Evolutionary conservation across 805 yeast species (phyloP), one percentile per base, ranked within the genome.

Genomic region (Komagataella pastoris): DNA sequence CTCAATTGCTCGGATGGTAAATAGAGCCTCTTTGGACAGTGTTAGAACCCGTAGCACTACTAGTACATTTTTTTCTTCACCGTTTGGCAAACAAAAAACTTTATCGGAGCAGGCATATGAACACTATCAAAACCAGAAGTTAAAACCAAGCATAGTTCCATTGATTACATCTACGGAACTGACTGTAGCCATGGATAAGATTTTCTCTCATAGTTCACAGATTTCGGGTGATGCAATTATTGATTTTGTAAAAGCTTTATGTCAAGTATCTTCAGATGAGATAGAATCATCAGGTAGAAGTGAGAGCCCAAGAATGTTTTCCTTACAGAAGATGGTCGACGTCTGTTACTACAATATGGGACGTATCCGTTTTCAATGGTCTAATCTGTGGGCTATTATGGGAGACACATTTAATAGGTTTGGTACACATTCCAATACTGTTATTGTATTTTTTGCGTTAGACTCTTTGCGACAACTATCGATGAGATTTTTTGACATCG

Each of bases 331-430:
- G 63, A 86, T 93, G 75, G 96, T 93, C 50, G 99, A 95, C 67
- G 95, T 93, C 47, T 91, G 97, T 67, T 91, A 93, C 66, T 93
- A 95, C 71, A 95, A 95, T 65, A 93, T 93, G 97, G 81, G 81
- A 50, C 85, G 99, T 71, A 90, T 93, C 59, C 80, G 96, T 65
- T 82, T 93, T 55, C 97, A 95, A 67, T 93, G 99, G 97, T 80
- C 96, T 5, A 91, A 88, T 51, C 73, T 93, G 54, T 93, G 99
- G 99, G 79, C 85, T 14, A 85, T 87, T 7, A 86, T 93, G 86
- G 96, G 96, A 14, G 86, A 79, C 53, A 86, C 87, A 47, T 93
- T 93, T 69, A 87, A 88, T 57, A 77, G 74, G 49, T 90, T 89
- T 56, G 95, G 95, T 2, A 82, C 95, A 53, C 85, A 87, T 62